A percentile compares a stretch with the other conserved stretches of the same genome.
Conservation (phyloP, 768 basidiomycete species). For the Tylopilus plumbeoviolaceoides region DNA sequence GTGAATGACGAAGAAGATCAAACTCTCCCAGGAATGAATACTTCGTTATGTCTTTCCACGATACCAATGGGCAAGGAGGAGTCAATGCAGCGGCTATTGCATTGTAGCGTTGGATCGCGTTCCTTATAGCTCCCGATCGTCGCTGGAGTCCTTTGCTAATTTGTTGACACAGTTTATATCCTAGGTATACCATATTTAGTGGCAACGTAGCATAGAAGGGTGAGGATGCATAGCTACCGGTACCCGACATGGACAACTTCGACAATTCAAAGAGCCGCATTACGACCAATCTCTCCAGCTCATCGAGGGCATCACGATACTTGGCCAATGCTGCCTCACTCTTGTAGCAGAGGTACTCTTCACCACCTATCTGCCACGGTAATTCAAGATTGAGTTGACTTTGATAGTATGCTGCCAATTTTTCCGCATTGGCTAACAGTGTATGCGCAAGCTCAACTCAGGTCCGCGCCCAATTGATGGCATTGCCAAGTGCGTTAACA, state of each 20-base stretch:
- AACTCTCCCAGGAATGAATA: neutral
- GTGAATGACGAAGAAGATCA: neutral
- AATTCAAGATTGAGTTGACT: neutral
- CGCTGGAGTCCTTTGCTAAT: neutral
- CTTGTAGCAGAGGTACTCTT: neutral
- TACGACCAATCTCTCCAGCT: neutral
- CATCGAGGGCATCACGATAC: neutral
- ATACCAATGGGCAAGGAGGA: neutral
- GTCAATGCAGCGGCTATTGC: neutral
- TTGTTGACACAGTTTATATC: neutral
- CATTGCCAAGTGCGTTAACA: too few species aligned
- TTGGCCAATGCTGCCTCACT: neutral
- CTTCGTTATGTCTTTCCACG: neutral
- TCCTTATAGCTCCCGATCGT: neutral
- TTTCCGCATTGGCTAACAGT: too few species aligned
- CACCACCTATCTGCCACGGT: neutral
- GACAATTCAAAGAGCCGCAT: neutral
- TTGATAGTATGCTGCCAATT: neutral
- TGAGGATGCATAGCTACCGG: neutral
- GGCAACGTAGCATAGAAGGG: too few species aligned
- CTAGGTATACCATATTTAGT: too few species aligned
- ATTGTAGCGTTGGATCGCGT: neutral
- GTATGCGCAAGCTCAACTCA: too few species aligned
- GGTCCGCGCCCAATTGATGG: too few species aligned
- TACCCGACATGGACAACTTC: neutral